phyloP scores from a whole-genome alignment of 495 filamentous ascomycete genomes.

The Podospora conica region DNA sequence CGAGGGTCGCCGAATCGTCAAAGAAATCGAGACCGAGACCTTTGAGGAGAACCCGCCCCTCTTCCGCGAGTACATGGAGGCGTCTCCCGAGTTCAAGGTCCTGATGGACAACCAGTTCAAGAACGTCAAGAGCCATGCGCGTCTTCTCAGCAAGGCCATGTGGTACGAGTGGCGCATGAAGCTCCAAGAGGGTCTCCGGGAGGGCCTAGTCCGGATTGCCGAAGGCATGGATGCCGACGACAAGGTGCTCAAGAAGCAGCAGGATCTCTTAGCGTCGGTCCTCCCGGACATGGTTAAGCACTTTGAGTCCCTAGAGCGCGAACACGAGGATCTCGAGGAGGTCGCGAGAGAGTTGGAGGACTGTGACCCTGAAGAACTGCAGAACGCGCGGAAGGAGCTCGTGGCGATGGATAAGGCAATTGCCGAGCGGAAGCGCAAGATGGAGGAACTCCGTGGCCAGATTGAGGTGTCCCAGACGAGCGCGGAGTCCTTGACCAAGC shows the following conservation, averaged over 20 bases:
- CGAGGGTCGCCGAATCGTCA: constrained; percentile 79
- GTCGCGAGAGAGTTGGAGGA: constrained; percentile 69
- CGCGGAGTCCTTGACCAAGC: constrained; percentile 53
- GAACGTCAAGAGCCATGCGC: constrained; percentile 87
- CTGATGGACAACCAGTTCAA: constrained; percentile 96
- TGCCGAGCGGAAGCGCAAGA: constrained; percentile 55
- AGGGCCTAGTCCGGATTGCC: constrained; percentile 65
- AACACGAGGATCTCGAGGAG: constrained; percentile 59
- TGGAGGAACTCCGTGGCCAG: constrained; percentile 58
- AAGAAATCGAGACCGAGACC: constrained; percentile 81
- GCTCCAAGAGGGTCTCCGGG: constrained; percentile 74
- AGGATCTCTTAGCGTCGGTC: constrained; percentile 55
- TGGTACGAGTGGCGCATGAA: constrained; percentile 99
- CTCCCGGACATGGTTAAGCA: constrained; percentile 60
- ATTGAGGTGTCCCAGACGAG: constrained; percentile 55
- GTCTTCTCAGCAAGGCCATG: constrained; percentile 82
- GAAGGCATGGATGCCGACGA: constrained; percentile 75
- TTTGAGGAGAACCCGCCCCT: constrained; percentile 82
- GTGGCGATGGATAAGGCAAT: constrained; percentile 59
- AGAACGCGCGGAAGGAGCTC: constrained; percentile 58
- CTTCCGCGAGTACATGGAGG: constrained; percentile 84
- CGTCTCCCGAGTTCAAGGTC: constrained; percentile 72
- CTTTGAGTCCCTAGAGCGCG: constrained; percentile 50
- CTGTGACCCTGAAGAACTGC: constrained; percentile 72
- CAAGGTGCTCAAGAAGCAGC: constrained; percentile 56